Evolutionary conservation across 2,329 filamentous ascomycete genomes (phyloP).

Genomic region (Polychaeton citri): DNA sequence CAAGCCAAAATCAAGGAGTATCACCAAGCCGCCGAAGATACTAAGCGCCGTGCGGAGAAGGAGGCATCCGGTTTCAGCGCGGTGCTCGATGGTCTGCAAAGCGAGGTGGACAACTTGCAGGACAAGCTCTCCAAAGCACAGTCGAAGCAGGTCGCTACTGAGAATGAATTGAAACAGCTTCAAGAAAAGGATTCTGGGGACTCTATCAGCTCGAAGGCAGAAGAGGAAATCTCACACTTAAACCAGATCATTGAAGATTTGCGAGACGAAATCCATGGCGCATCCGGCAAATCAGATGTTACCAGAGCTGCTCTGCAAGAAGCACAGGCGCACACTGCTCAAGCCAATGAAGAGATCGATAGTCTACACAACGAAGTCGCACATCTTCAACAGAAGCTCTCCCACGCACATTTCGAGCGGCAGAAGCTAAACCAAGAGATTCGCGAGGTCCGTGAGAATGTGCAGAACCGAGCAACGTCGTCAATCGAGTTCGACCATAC

Average conservation of each 20-base stretch:
- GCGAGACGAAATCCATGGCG: constrained; percentile 1
- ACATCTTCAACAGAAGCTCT: constrained; percentile 2
- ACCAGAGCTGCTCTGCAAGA: constrained; percentile 3
- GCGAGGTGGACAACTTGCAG: constrained; percentile 10
- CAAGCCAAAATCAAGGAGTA: constrained; percentile 9
- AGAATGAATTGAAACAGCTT: constrained; percentile 7
- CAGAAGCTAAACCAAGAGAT: constrained; percentile 2
- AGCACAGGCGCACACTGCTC: constrained; percentile 1
- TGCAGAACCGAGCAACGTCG: neutral
- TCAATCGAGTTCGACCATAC: neutral
- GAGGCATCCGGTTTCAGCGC: constrained; percentile 5
- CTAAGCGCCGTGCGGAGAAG: constrained; percentile 4
- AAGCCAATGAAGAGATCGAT: constrained; percentile 1
- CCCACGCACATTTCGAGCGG: constrained; percentile 1
- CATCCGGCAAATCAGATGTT: neutral
- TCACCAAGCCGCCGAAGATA: constrained; percentile 8
- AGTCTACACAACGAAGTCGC: constrained; percentile 2
- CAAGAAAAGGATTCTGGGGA: neutral
- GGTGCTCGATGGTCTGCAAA: constrained; percentile 10
- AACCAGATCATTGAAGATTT: neutral
- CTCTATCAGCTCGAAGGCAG: neutral
- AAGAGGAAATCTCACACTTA: neutral
- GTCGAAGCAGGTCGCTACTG: constrained; percentile 6
- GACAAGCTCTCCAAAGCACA: constrained; percentile 7
- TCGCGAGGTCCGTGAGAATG: constrained; percentile 1